Percentiles rank a stretch among this genome's conserved stretches.
phyloP scores from a whole-genome alignment of 2,329 filamentous ascomycete species.

The Geosmithia morbida region DNA sequence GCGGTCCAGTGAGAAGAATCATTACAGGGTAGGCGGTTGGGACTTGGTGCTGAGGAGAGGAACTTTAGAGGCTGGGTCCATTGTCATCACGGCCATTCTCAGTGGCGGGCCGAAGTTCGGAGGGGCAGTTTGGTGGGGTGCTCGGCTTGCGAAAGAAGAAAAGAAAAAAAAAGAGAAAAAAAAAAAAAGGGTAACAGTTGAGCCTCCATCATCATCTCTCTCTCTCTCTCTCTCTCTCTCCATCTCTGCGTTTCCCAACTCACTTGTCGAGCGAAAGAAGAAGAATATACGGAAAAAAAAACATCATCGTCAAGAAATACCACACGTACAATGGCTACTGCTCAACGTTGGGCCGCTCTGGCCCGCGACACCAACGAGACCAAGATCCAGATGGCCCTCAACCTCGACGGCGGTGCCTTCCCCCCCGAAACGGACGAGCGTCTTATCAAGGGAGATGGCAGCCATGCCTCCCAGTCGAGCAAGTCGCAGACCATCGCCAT shows the following conservation, averaged over 20 bases:
- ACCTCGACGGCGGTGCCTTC: conserved; percentile 79
- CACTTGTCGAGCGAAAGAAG: too few species aligned
- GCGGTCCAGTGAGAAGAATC: background rate
- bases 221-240: background rate
- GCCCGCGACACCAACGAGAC: conserved; percentile 95
- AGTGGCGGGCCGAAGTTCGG: background rate
- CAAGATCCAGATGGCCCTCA: conserved; percentile 84
- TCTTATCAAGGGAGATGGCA: conserved; percentile 37
- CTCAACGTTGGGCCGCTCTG: conserved; percentile 57
- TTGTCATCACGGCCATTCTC: background rate
- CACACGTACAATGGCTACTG: conserved; percentile 2
- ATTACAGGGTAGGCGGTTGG: background rate
- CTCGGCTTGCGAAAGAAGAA: too few species aligned
- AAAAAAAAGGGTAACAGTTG: background rate
- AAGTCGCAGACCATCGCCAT: conserved; percentile 76
- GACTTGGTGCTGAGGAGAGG: background rate
- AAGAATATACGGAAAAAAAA: background rate
- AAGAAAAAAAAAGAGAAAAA: too few species aligned
- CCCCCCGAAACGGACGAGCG: conserved; percentile 47
- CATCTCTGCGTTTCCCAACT: background rate
- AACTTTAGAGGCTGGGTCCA: background rate
- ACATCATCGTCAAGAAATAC: too few species aligned
- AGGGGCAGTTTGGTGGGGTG: background rate
- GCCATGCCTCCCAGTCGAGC: conserved; percentile 74
- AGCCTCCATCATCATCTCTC: background rate